These are phyloP conservation scores for Fusarium protoensiforme DNA, from an alignment of 2,329 filamentous ascomycete genomes.

Conservation along the genomic window DNA sequence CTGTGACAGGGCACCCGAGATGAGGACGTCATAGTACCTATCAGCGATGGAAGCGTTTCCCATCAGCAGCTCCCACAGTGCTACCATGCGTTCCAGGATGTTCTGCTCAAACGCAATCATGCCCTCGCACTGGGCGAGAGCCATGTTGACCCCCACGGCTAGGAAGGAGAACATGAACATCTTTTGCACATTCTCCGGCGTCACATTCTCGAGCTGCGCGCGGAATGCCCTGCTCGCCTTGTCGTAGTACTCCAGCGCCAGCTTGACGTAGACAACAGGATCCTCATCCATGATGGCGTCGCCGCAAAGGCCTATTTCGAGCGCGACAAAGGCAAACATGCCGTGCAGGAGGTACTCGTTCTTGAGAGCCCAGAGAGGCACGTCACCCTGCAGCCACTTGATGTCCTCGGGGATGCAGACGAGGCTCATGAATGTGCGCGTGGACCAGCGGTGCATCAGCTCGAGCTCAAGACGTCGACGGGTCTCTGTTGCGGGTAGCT, in stretches of 20 bases:
- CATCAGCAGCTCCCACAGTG: conserved; percentile 35
- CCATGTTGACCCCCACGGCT: conserved; percentile 38
- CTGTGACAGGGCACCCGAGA: conserved; percentile 26
- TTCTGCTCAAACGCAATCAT: conserved; percentile 18
- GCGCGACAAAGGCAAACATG: conserved; percentile 41
- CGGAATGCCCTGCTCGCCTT: conserved; percentile 37
- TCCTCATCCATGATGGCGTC: conserved; percentile 25
- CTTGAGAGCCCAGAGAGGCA: conserved; percentile 51
- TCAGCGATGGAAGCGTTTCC: conserved; percentile 31
- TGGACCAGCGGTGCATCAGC: conserved; percentile 63
- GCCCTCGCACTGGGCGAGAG: conserved; percentile 34
- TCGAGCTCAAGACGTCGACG: conserved; percentile 56
- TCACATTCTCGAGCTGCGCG: conserved; percentile 33
- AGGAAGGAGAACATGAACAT: conserved; percentile 41
- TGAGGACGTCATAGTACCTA: conserved; percentile 28
- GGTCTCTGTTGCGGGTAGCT: conserved; percentile 22
- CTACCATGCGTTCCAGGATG: conserved; percentile 28
- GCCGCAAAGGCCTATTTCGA: conserved; percentile 38
- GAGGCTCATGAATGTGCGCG: conserved; percentile 54
- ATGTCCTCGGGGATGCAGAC: conserved; percentile 51
- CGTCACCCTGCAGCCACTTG: conserved; percentile 47
- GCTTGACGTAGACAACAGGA: conserved; percentile 29
- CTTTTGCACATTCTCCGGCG: conserved; percentile 31
- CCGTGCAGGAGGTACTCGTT: conserved; percentile 54
- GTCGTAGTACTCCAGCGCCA: conserved; percentile 41